Evolutionary conservation across 805 yeast genomes (phyloP).

Genomic region (Candida suzukii): DNA sequence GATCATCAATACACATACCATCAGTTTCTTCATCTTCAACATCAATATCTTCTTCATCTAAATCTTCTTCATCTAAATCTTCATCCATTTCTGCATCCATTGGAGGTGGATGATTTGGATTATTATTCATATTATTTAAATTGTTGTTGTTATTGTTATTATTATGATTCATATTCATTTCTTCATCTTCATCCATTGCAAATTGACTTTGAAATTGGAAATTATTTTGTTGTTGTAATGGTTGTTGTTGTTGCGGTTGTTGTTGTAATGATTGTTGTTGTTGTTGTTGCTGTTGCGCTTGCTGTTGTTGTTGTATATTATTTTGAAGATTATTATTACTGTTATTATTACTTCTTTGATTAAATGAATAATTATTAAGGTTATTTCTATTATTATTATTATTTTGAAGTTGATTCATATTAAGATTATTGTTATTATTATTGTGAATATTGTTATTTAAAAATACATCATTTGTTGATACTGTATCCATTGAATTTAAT

Average conservation of each 20-base stretch:
- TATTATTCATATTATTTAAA: conserved; percentile 2
- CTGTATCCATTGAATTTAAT: conserved; percentile 68
- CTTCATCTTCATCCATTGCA: conserved; percentile 28
- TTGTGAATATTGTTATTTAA: conserved; percentile 23
- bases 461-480: conserved; percentile 89
- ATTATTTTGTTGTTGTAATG: conserved; percentile 9
- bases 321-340: conserved; percentile 3
- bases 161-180: background rate
- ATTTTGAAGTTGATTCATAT: conserved; percentile 7
- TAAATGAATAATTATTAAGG: conserved; percentile 15
- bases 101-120: conserved; percentile 13
- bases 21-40: conserved; percentile 30
- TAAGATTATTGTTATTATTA: background rate
- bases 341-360: conserved; percentile 6
- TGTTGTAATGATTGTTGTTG: conserved; percentile 5
- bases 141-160: background rate
- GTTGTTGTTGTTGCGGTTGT: conserved; percentile 13
- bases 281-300: conserved; percentile 13
- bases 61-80: conserved; percentile 24
- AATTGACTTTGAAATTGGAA: conserved; percentile 17
- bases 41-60: conserved; percentile 24
- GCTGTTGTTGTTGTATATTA: background rate
- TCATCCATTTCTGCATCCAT: conserved; percentile 28
- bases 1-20: conserved; percentile 86
- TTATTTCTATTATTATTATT: conserved; percentile 13